Evolutionary conservation across 345 rosid genomes (phyloP), one percentile per base, ranked within the genome.

Genomic region (Adansonia digitata): DNA sequence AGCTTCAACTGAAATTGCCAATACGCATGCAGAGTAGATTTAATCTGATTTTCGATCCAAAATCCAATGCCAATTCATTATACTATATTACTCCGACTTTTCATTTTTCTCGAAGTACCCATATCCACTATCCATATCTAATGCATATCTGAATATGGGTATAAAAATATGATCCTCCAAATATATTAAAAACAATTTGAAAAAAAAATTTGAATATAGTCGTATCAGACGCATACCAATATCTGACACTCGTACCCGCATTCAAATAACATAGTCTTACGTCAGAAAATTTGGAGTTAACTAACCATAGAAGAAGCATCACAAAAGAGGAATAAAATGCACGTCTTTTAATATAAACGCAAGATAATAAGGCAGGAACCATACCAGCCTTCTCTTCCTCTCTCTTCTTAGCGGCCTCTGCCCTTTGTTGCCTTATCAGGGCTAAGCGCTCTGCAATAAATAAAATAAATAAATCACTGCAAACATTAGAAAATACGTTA

Each of bases 391-490:
- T 88, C 79, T 86, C 92, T 78, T 88, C 88, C 46, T 85, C 92
- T 75, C 92, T 82, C 82, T 88, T 88, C 81, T 80, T 88, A 22
- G 92, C 90, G 69, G 90, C 92, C 52, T 86, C 88, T 73, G 83
- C 97, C 81, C 98, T 86, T 77, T 92, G 94, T 79, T 92, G 97
- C 24, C 97, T 93, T 73, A 94, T 90, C 62, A 94, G 84, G 80
- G 87, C 89, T 74, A 92, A 77, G 57, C 97, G 97, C 74, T 94
- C 98, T 94, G 84, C 55, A 76, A 22, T 35, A 31, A n/a, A n/a
- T n/a, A n/a, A 17, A 17, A 68, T 14, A 34, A 2, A 57, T 27
- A 0, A 46, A 10, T 45, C n/a, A n/a, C n/a, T n/a, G 40, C 26
- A 24, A 45, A 26, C 40, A 68, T 17, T 56, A 45, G 72, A 45